Percentiles rank a stretch among this genome's conserved stretches.
Conservation (phyloP, 805 yeast species). For the Metschnikowia continentalis region DNA sequence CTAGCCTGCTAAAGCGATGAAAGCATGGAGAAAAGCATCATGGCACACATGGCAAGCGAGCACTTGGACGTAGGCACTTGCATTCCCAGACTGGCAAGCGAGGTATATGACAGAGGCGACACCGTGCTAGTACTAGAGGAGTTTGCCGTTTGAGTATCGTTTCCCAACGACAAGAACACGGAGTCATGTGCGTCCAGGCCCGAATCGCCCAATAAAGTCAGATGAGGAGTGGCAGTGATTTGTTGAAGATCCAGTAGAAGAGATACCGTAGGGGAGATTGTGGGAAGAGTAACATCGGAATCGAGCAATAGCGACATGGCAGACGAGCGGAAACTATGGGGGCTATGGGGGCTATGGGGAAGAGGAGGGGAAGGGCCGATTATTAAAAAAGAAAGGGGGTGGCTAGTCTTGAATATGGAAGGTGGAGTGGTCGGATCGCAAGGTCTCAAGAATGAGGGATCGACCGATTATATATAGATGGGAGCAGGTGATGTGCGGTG, state of each 20-base stretch:
- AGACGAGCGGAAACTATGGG: too few species aligned
- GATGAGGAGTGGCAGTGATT: constrained; percentile 7
- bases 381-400: too few species aligned
- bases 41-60: background rate
- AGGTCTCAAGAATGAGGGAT: background rate
- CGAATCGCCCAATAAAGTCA: background rate
- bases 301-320: constrained; percentile 17
- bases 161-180: constrained; percentile 3
- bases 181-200: background rate
- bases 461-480: background rate
- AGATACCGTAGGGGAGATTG: constrained; percentile 7
- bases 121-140: background rate
- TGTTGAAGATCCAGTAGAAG: constrained; percentile 17
- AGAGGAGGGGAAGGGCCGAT: too few species aligned
- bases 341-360: too few species aligned
- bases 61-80: background rate
- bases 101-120: background rate
- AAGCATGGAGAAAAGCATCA: background rate
- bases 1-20: background rate
- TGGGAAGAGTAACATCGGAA: constrained; percentile 6
- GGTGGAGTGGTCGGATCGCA: too few species aligned
- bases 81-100: background rate
- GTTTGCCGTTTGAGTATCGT: constrained; percentile 3
- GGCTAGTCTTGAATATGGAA: too few species aligned
- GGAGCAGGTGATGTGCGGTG: background rate